These are phyloP conservation scores for Aureobasidium mangrovei DNA, from an alignment of 2,329 filamentous ascomycete species.

Conservation along the genomic window DNA sequence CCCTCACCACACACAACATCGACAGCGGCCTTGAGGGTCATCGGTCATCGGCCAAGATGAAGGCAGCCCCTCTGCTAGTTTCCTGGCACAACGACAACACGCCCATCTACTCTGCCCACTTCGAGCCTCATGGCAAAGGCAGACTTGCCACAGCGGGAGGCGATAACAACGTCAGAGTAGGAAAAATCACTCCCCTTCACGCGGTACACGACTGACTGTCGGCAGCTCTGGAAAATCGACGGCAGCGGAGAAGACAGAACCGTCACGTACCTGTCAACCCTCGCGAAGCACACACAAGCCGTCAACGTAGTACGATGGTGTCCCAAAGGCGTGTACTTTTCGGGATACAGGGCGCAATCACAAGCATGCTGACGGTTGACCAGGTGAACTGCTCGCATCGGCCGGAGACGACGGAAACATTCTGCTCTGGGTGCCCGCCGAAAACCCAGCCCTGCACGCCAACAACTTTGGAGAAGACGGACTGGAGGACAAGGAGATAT, in stretches of 20 bases:
- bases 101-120: slow-evolving; percentile 95
- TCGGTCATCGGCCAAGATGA: slow-evolving; percentile 52
- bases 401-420: slow-evolving; percentile 97
- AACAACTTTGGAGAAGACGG: slow-evolving; percentile 69
- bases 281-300: slow-evolving; percentile 89
- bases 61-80: slow-evolving; percentile 90
- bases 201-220: not conserved
- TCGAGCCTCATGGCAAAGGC: slow-evolving; percentile 85
- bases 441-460: slow-evolving; percentile 54
- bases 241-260: slow-evolving; percentile 75
- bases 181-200: slow-evolving; percentile 22
- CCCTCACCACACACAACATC: too few species aligned
- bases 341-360: not conserved
- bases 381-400: slow-evolving; percentile 87
- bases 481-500: slow-evolving; percentile 89
- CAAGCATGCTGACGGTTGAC: not conserved
- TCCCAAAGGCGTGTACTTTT: slow-evolving; percentile 61
- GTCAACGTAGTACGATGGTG: slow-evolving; percentile 97
- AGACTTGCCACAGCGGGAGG: slow-evolving; percentile 88
- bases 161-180: slow-evolving; percentile 89
- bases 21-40: too few species aligned
- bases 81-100: slow-evolving; percentile 98
- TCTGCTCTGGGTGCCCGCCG: slow-evolving; percentile 88
- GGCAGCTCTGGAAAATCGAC: slow-evolving; percentile 84
- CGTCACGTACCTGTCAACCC: slow-evolving; percentile 83